phyloP scores from a whole-genome alignment of 805 yeast genomes.

The Metschnikowia corniflorae region DNA sequence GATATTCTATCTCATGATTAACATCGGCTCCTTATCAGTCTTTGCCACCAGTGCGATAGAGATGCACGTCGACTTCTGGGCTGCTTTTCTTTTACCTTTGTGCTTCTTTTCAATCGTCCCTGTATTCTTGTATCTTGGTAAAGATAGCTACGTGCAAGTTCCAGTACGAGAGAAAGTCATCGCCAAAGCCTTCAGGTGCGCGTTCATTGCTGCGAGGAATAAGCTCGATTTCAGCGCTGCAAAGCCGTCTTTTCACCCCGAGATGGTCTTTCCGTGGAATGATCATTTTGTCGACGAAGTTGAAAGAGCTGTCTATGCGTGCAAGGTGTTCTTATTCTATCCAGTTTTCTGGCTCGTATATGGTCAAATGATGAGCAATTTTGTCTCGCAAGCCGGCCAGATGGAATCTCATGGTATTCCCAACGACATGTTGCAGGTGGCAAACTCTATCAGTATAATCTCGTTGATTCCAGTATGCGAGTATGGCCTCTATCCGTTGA shows the following conservation, averaged over 20 bases:
- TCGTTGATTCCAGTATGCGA: constrained; percentile 14
- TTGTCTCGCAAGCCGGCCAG: constrained; percentile 17
- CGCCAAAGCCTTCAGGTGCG: constrained; percentile 10
- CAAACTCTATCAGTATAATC: constrained; percentile 13
- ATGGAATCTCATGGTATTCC: constrained; percentile 18
- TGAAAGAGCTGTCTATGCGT: constrained; percentile 12
- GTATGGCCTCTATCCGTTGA: constrained; percentile 12
- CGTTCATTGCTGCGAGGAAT: constrained; percentile 10
- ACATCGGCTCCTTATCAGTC: constrained; percentile 14
- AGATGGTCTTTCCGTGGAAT: constrained; percentile 11
- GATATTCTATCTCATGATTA: constrained; percentile 17
- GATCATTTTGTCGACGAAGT: constrained; percentile 16
- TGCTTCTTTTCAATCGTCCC: constrained; percentile 13
- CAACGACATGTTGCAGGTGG: constrained; percentile 15
- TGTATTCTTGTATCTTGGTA: constrained; percentile 10
- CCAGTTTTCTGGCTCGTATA: constrained; percentile 18
- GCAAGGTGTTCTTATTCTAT: constrained; percentile 16
- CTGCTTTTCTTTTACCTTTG: constrained; percentile 15
- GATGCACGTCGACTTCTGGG: constrained; percentile 13
- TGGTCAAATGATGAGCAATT: constrained; percentile 16
- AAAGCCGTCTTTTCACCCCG: constrained; percentile 15
- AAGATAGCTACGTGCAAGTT: constrained; percentile 10
- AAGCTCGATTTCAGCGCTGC: constrained; percentile 12
- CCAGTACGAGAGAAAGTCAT: constrained; percentile 13
- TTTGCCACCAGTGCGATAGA: constrained; percentile 15